phyloP scores from a whole-genome alignment of 768 basidiomycete species.

The Tulasnella sp. region DNA sequence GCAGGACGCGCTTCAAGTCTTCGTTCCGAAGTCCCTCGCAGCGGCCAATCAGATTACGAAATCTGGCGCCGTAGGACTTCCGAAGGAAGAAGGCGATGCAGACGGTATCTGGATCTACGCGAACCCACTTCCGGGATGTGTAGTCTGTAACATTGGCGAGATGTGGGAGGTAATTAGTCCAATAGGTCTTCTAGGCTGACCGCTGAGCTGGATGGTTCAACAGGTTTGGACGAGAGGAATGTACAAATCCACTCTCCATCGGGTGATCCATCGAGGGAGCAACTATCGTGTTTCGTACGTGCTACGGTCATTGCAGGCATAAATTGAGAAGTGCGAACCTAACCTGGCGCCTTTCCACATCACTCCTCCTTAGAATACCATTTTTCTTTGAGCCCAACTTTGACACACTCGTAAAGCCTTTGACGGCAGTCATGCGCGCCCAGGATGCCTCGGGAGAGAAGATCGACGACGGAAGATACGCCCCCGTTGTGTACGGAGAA shows the following conservation, averaged over 20 bases:
- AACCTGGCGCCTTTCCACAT: neutral
- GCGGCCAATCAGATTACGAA: neutral
- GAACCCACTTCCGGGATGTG: conserved; percentile 70
- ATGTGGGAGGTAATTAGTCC: conserved; percentile 41
- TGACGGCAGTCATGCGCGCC: conserved; percentile 50
- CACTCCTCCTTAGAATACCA: conserved; percentile 49
- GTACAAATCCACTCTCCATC: conserved; percentile 83
- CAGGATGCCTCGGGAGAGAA: conserved; percentile 18
- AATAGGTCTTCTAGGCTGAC: neutral
- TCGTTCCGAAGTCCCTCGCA: conserved; percentile 37
- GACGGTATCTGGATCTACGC: conserved; percentile 74
- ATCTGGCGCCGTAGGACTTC: conserved; percentile 20
- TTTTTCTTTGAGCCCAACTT: conserved; percentile 95
- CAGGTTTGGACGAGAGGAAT: conserved; percentile 84
- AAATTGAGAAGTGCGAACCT: neutral
- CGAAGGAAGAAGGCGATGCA: conserved; percentile 47
- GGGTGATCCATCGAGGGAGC: conserved; percentile 67
- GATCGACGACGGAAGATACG: conserved; percentile 27
- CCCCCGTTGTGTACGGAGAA: conserved; percentile 64
- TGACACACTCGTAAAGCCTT: conserved; percentile 56
- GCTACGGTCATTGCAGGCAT: neutral
- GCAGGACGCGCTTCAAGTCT: conserved; percentile 73
- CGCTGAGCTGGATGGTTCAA: neutral
- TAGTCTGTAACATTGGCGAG: conserved; percentile 89
- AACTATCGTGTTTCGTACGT: conserved; percentile 74